phyloP scores from a whole-genome alignment of 169 alveolate genomes.

The Theileria equi region DNA sequence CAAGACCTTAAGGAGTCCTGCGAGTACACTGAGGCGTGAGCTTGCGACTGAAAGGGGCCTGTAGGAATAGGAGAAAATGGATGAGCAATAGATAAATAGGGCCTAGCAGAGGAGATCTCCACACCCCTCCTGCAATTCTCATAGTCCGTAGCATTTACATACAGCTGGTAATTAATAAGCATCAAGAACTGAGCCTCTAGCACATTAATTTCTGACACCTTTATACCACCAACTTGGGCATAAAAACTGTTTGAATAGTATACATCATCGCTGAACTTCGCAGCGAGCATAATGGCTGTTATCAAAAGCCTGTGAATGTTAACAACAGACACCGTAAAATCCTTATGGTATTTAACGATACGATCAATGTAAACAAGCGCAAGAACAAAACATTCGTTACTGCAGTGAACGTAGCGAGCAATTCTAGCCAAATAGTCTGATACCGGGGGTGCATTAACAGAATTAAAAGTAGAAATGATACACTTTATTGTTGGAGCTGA shows the following conservation, averaged over 20 bases:
- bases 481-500: constrained; percentile 53
- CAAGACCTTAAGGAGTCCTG: too few relatives aligned
- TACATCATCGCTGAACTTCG: constrained; percentile 90
- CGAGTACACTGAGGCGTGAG: too few relatives aligned
- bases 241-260: constrained; percentile 85
- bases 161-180: constrained; percentile 81
- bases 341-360: constrained; percentile 68
- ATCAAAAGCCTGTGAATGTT: constrained; percentile 85
- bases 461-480: constrained; percentile 80
- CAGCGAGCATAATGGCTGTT: constrained; percentile 87
- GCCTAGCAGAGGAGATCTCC: constrained; percentile 53
- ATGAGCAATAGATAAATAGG: too few relatives aligned
- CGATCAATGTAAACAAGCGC: constrained; percentile 81
- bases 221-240: constrained; percentile 92
- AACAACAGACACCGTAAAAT: constrained; percentile 73
- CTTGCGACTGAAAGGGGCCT: too few relatives aligned
- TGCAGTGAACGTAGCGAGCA: constrained; percentile 84
- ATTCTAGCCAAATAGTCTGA: constrained; percentile 79
- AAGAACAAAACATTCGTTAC: constrained; percentile 83
- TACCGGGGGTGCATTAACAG: constrained; percentile 83
- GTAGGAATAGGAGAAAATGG: too few relatives aligned
- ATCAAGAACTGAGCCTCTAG: constrained; percentile 85
- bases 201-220: constrained; percentile 83
- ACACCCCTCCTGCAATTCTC: constrained; percentile 79
- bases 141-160: constrained; percentile 82